Base-by-base conservation (phyloP, 1,139 yeast genomes). In the Casaregolazyma lundiana region DNA sequence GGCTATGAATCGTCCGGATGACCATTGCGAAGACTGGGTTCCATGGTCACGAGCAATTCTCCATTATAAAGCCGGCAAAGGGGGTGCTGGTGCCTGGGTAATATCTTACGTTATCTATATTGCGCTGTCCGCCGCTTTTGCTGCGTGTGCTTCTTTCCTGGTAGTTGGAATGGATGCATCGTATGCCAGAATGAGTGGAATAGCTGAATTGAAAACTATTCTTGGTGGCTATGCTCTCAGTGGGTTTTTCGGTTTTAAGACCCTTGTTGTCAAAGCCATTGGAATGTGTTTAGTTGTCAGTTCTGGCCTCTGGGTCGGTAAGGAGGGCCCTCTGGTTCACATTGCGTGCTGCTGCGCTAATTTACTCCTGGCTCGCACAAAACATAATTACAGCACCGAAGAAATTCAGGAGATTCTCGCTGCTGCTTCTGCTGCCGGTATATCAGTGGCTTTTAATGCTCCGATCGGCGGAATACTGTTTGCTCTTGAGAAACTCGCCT, bases 401-500 rank as follows among this genome's bases (percentile, higher is more conserved):
- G n/a, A 51, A 21, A 34, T 57, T 50, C 68, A 77, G n/a, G 92
- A 83, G 58, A 69, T 79, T 48, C 67, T 88, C 35, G 77, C 86
- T 30, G 95, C 97, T 0, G 94, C 96, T 1, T 79, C 94, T 1
- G 95, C 96, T 0, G 88, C 95, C 0, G 97, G 97, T 6, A 90
- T 90, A 11, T 86, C 96, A 0, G 90, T 87, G 2, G 97, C 97
- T 0, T 90, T 90, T 67, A 89, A 89, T 47, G 84, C 97, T 0
- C 97, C 97, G 1, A 86, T 90, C 49, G 97, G 97, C 13, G 97
- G 97, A 3, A 95, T 90, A 1, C 66, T 90, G 24, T 90, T 90
- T 65, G 85, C 89, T 2, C 67, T 90, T 24, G 97, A 90, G 59
- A 78, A 78, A 51, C 71, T 85, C 50, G 78, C 84, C 3, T 74